Evolutionary conservation across 2,329 filamentous ascomycete species (phyloP).

Genomic region (Blastomyces emzantsi): DNA sequence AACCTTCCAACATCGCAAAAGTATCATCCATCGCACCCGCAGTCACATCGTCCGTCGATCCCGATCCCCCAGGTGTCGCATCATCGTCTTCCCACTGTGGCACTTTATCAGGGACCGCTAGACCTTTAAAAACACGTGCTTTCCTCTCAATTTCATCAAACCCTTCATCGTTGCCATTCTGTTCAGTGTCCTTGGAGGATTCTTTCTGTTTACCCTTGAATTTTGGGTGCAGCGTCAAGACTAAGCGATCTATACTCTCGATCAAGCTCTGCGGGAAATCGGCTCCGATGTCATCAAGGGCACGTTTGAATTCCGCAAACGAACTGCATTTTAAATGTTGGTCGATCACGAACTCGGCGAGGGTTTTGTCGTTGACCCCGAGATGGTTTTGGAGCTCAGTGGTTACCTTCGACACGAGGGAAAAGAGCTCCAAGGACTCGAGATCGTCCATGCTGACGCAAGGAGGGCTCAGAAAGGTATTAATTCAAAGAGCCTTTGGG

Average conservation of each 20-base stretch:
- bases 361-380: constrained; percentile 83
- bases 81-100: constrained; percentile 45
- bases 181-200: constrained; percentile 28
- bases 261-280: constrained; percentile 79
- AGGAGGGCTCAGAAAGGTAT: not conserved
- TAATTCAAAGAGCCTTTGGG: not conserved
- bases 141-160: constrained; percentile 55
- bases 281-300: constrained; percentile 65
- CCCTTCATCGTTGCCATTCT: constrained; percentile 35
- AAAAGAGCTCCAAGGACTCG: constrained; percentile 81
- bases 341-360: constrained; percentile 93
- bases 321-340: constrained; percentile 68
- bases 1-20: constrained; percentile 76
- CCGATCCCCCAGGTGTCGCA: constrained; percentile 20
- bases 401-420: constrained; percentile 88
- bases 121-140: constrained; percentile 78
- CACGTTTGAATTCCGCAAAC: constrained; percentile 64
- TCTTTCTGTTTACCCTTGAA: constrained; percentile 51
- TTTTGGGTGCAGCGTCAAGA: constrained; percentile 83
- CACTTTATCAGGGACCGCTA: constrained; percentile 74
- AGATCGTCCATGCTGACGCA: constrained; percentile 68
- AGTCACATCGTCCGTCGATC: constrained; percentile 32
- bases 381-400: constrained; percentile 92
- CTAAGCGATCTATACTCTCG: constrained; percentile 82
- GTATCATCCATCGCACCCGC: constrained; percentile 81